Evolutionary conservation across 2,329 filamentous ascomycete genomes (phyloP), one percentile per base, ranked within the genome.

Genomic region (Rhinocladiella similis): DNA sequence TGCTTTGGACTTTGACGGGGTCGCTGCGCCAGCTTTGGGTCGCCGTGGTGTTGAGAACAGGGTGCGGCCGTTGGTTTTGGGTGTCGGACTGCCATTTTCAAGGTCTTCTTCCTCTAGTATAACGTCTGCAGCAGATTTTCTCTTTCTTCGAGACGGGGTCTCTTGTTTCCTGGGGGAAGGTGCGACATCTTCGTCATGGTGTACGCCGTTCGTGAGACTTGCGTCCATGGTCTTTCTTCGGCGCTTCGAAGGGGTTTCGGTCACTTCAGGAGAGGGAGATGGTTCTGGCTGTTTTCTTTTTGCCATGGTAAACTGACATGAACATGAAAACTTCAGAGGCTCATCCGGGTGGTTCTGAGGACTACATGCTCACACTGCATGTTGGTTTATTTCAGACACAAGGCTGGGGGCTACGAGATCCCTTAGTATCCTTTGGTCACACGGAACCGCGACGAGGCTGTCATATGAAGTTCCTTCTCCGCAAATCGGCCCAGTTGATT

Each of bases 1-100:
- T 18, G 88, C 88, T 62, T 90, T 88, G 41, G 82, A 79, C 63
- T 85, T 81, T 36, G 83, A 82, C 0, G 89, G 87, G 1, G 87
- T 90, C 16, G 63, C n/a, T 5, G 60, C 61, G 9, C 43, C 53
- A 3, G 64, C 64, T 39, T 49, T 51, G 5, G 60, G 52, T 55
- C 73, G 75, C 16, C 68, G 72, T 27, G 75, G 73, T 1, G 75
- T 77, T 10, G 72, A 67, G 54, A 77, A 76, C 18, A 75, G 52
- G 3, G 69, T 65, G 25, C 69, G 72, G 46, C 65, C 67, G 56
- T 71, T 72, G 29, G 61, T 42, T 49, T 57, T 63, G 5, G 63
- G 63, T 18, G 63, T 64, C 22, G 62, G 58, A 46, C 54, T 62
- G 14, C 51, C 59, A 41, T 53, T 42, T 4, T 63, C 57, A n/a